Evolutionary conservation across 2,329 filamentous ascomycete species (phyloP).

Genomic region (Diatrype stigma): DNA sequence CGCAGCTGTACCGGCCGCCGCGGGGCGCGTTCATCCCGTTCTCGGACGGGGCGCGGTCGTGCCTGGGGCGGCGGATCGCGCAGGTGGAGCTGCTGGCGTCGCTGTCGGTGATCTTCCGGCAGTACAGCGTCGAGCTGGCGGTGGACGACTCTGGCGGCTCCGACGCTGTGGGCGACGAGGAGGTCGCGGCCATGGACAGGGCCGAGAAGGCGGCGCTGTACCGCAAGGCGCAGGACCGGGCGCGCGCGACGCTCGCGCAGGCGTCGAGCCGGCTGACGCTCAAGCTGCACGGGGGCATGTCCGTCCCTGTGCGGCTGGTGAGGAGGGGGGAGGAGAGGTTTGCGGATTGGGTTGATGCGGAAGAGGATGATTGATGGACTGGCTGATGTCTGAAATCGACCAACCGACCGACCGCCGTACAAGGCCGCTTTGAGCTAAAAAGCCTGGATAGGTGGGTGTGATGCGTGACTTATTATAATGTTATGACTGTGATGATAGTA

Average conservation of each 20-base stretch:
- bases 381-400: too few relatives aligned
- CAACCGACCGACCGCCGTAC: too few relatives aligned
- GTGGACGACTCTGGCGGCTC: conserved; percentile 63
- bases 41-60: conserved; percentile 53
- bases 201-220: conserved; percentile 52
- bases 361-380: background rate
- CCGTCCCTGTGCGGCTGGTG: conserved; percentile 65
- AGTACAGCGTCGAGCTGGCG: conserved; percentile 66
- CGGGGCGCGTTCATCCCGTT: conserved; percentile 57
- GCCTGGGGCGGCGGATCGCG: conserved; percentile 54
- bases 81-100: conserved; percentile 55
- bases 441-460: too few relatives aligned
- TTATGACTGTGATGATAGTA: too few relatives aligned
- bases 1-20: conserved; percentile 55
- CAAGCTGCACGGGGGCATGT: conserved; percentile 57
- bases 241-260: conserved; percentile 46
- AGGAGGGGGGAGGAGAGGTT: conserved; percentile 69
- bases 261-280: conserved; percentile 66
- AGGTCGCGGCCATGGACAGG: conserved; percentile 47
- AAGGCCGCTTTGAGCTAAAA: too few relatives aligned
- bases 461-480: too few relatives aligned
- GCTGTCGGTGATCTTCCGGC: conserved; percentile 50
- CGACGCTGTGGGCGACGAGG: conserved; percentile 48
- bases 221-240: conserved; percentile 53
- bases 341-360: conserved; percentile 30